These are phyloP conservation scores for Tephrocybe sp. DNA, from an alignment of 768 basidiomycete genomes.

Conservation along the genomic window DNA sequence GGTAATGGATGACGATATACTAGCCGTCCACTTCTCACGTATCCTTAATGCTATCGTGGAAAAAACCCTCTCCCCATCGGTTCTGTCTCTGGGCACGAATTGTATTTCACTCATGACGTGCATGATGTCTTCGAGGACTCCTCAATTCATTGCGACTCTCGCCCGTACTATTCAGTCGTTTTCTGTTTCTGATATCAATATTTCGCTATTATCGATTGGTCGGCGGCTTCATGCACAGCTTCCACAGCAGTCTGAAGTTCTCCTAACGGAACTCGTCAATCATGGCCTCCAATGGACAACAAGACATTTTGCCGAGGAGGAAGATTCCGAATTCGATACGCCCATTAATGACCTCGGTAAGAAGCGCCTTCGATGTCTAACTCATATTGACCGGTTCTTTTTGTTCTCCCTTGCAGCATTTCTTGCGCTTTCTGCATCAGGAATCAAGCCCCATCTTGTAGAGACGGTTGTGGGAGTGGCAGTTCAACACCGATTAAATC, in stretches of 20 bases:
- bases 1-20: conserved; percentile 20
- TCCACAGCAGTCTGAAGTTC: conserved; percentile 20
- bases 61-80: conserved; percentile 9
- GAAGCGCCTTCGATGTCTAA: conserved; percentile 21
- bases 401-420: conserved; percentile 24
- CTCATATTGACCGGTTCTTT: no score
- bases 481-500: conserved; percentile 57
- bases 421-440: conserved; percentile 27
- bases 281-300: conserved; percentile 54
- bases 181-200: conserved; percentile 24
- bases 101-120: conserved; percentile 30
- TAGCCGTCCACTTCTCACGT: conserved; percentile 30
- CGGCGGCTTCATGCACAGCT: conserved; percentile 19
- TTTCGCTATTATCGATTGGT: conserved; percentile 32
- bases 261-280: conserved; percentile 37
- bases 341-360: conserved; percentile 37
- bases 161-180: conserved; percentile 24
- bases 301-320: conserved; percentile 37
- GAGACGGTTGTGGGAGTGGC: conserved; percentile 70
- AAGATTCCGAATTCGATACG: conserved; percentile 15
- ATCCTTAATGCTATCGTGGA: conserved; percentile 18
- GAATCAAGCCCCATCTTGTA: conserved; percentile 54
- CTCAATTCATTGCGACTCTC: conserved; percentile 21
- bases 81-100: conserved; percentile 18
- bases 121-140: conserved; percentile 20